Evolutionary conservation across 345 rosid species (phyloP), one percentile per base, ranked within the genome.

Genomic region (Salix koriyanagi): DNA sequence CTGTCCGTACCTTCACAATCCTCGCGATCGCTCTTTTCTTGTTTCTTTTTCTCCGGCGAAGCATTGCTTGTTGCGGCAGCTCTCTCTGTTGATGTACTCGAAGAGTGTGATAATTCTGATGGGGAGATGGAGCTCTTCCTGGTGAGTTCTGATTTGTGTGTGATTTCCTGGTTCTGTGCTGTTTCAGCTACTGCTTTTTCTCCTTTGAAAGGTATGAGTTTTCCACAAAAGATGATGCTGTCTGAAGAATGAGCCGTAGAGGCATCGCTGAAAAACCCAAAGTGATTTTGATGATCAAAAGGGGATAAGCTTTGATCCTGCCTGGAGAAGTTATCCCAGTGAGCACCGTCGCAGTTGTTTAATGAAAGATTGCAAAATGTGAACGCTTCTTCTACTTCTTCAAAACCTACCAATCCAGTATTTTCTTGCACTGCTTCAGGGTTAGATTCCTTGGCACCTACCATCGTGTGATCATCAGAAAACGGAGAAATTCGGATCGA

Each of bases 221-320:
- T 90, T 5, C 94, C 91, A 18, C 90, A 88, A 37, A 90, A 90
- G 61, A 90, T 73, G 83, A 85, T 73, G 71, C 25, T 69, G 16
- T 79, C 76, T 18, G 70, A 46, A 13, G 75, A 65, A 52, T 74
- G 74, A 3, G 87, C 74, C 1, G 73, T 58, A 70, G 71, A 68
- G 65, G 87, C 89, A 56, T 70, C 79, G 48, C 82, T 80, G 69
- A 58, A 80, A 84, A 90, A 90, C 86, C 88, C 88, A 26, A 90
- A 88, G 48, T 79, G 58, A 67, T 90, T 87, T 6, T 73, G 81
- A 69, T 74, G 80, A 58, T 84, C 82, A 41, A 75, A 30, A 15
- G 75, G 61, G 30, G 80, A 32, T 32, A 32, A 26, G 61, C 58
- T 65, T 26, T 76, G 74, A 19, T 79, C 72, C n/a, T 76, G 79